phyloP scores from a whole-genome alignment of 2,329 filamentous ascomycete genomes.

The Stachybotrys echinatus region DNA sequence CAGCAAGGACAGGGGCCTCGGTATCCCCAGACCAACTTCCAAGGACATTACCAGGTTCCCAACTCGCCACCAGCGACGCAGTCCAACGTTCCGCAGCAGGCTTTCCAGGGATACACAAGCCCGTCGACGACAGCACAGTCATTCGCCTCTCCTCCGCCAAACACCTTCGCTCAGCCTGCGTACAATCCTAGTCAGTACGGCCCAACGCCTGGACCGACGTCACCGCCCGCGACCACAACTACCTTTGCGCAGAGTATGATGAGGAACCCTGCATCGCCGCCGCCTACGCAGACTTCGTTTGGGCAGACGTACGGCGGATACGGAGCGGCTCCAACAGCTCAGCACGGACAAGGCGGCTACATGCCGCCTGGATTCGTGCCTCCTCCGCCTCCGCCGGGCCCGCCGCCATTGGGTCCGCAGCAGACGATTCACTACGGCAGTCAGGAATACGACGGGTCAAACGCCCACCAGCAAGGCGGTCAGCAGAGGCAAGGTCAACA shows the following conservation, averaged over 20 bases:
- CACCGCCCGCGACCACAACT: slow-evolving; percentile 59
- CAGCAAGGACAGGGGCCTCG: slow-evolving; percentile 38
- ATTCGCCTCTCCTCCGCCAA: slow-evolving; percentile 30
- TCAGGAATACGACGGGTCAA: slow-evolving; percentile 24
- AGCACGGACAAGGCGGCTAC: slow-evolving; percentile 34
- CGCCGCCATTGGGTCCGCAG: slow-evolving; percentile 56
- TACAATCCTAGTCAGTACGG: slow-evolving; percentile 57
- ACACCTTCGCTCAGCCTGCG: slow-evolving; percentile 42
- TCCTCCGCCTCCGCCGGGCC: slow-evolving; percentile 58
- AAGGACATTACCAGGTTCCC: slow-evolving; percentile 55
- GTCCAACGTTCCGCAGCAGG: slow-evolving; percentile 31
- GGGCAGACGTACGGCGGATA: slow-evolving; percentile 31
- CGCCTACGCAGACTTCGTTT: slow-evolving; percentile 52
- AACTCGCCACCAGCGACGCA: slow-evolving; percentile 39
- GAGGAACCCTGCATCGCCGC: slow-evolving; percentile 43
- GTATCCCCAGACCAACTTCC: slow-evolving; percentile 50
- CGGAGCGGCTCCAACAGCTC: slow-evolving; percentile 14
- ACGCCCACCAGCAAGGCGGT: slow-evolving; percentile 24
- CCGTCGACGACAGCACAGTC: slow-evolving; percentile 11
- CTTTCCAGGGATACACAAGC: slow-evolving; percentile 35
- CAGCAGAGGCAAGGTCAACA: slow-evolving; percentile 25
- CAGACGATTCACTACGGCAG: slow-evolving; percentile 53
- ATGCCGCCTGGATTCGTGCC: slow-evolving; percentile 56
- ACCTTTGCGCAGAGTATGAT: slow-evolving; percentile 36
- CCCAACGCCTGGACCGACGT: slow-evolving; percentile 52